phyloP scores from a whole-genome alignment of 2,329 filamentous ascomycete species.

The Microdochium paspali region DNA sequence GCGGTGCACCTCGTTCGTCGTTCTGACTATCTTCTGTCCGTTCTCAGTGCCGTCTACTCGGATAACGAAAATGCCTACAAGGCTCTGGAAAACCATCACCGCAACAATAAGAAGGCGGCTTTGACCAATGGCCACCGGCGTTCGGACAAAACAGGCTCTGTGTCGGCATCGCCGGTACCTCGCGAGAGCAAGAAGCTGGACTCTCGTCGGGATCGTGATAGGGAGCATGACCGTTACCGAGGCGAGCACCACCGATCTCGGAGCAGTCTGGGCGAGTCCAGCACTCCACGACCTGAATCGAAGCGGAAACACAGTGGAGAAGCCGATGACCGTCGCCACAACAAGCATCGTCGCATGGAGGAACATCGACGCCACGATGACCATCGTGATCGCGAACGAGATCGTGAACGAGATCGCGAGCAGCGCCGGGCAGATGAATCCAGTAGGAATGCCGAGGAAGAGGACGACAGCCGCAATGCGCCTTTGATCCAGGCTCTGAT shows the following conservation, averaged over 20 bases:
- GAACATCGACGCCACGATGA: conserved; percentile 27
- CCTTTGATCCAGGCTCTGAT: conserved; percentile 21
- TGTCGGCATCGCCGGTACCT: conserved; percentile 65
- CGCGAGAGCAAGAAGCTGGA: conserved; percentile 35
- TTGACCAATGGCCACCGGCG: conserved; percentile 52
- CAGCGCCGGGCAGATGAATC: not conserved
- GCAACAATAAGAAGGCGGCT: conserved; percentile 75
- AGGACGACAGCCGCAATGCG: conserved; percentile 24
- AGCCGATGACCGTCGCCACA: conserved; percentile 35
- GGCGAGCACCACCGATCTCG: conserved; percentile 40
- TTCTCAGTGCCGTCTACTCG: conserved; percentile 77
- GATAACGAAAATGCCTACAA: conserved; percentile 67
- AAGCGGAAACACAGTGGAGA: conserved; percentile 54
- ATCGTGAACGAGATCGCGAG: too few species aligned
- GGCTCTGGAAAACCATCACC: conserved; percentile 84
- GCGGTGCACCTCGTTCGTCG: conserved; percentile 93
- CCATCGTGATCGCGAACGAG: conserved; percentile 14
- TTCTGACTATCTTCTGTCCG: conserved; percentile 90
- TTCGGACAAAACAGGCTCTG: conserved; percentile 45
- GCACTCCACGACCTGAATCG: conserved; percentile 40
- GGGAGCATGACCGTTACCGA: conserved; percentile 31
- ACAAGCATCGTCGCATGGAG: conserved; percentile 43
- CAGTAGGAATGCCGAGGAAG: conserved; percentile 24
- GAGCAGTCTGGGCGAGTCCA: conserved; percentile 40
- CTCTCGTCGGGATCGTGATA: conserved; percentile 37